Conservation (phyloP, 78 protist genomes). For the Protostelium mycophagum region DNA sequence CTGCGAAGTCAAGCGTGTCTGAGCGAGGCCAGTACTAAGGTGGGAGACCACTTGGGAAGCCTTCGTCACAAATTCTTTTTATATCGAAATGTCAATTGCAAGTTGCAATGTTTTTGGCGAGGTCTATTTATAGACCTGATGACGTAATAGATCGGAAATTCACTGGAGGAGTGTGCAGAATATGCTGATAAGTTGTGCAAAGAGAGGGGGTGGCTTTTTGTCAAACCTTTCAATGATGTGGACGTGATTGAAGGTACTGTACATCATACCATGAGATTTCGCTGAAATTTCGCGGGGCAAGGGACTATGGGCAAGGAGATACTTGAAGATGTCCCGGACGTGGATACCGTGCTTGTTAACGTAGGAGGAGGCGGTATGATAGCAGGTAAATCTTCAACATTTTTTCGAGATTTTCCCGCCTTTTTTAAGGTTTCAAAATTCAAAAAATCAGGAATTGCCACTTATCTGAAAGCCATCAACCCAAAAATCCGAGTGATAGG, state of each 20-base stretch:
- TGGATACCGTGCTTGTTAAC: conserved; percentile 67
- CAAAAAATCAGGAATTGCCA: conserved; percentile 66
- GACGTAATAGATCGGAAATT: conserved; percentile 34
- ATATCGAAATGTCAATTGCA: neutral
- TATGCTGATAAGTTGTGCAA: conserved; percentile 45
- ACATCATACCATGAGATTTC: neutral
- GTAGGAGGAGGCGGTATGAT: conserved; percentile 85
- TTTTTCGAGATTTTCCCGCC: too few relatives aligned
- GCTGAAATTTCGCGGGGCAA: neutral
- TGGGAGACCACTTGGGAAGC: too few relatives aligned
- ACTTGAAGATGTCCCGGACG: conserved; percentile 45
- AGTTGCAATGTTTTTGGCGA: neutral
- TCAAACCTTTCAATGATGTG: conserved; percentile 62
- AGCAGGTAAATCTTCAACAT: conserved; percentile 22
- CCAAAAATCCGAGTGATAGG: conserved; percentile 75
- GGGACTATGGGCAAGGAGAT: conserved; percentile 72
- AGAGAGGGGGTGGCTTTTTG: conserved; percentile 57
- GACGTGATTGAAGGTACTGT: conserved; percentile 71
- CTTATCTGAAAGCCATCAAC: conserved; percentile 53
- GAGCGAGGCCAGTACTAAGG: too few relatives aligned
- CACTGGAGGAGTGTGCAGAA: conserved; percentile 43
- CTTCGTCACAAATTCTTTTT: too few relatives aligned
- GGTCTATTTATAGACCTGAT: too few relatives aligned
- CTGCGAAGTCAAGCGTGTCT: too few relatives aligned
- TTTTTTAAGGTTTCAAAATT: neutral